These are phyloP conservation scores for Lachnellula arida DNA, from an alignment of 2,329 filamentous ascomycete genomes.

Conservation along the genomic window DNA sequence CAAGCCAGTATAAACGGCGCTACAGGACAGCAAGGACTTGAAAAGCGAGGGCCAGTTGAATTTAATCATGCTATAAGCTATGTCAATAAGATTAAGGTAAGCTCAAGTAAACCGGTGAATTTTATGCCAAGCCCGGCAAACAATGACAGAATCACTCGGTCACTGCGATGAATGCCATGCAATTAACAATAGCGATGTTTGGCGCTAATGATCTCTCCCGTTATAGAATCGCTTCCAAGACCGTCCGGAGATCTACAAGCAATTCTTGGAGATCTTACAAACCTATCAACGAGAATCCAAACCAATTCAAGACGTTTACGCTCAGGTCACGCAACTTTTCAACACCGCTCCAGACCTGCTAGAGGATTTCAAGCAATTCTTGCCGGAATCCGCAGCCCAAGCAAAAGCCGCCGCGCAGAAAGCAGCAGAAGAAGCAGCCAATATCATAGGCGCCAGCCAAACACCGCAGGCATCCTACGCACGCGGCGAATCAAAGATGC, in stretches of 20 bases:
- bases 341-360: constrained; percentile 88
- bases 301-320: constrained; percentile 96
- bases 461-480: constrained; percentile 50
- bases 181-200: neutral
- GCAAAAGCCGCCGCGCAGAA: constrained; percentile 57
- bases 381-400: constrained; percentile 80
- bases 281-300: constrained; percentile 98
- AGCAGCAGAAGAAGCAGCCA: constrained; percentile 55
- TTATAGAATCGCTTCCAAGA: constrained; percentile 88
- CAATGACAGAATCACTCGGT: neutral
- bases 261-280: constrained; percentile 96
- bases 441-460: constrained; percentile 32
- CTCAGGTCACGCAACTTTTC: constrained; percentile 91
- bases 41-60: constrained; percentile 90
- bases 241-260: constrained; percentile 98
- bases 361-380: constrained; percentile 97
- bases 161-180: neutral
- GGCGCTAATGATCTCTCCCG: constrained; percentile 3
- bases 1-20: constrained; percentile 58
- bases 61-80: constrained; percentile 99
- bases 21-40: constrained; percentile 58
- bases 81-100: constrained; percentile 98
- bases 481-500: constrained; percentile 64
- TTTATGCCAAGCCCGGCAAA: neutral
- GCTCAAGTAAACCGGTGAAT: constrained; percentile 8